Base-by-base conservation (phyloP, 805 yeast species). In the Candida sonorensis region DNA sequence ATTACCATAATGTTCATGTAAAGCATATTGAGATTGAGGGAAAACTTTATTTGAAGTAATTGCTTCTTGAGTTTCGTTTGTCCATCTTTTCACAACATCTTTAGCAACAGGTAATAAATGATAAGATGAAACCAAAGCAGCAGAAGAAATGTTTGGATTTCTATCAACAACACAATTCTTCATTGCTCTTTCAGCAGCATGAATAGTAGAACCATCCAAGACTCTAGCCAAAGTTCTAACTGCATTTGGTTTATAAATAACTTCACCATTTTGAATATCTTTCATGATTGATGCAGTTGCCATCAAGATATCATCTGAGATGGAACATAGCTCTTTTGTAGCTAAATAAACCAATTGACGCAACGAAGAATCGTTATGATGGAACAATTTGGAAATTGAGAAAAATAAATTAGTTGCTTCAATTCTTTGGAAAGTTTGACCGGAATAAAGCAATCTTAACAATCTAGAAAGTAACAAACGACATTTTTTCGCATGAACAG, bases 221-320 rank as follows among this genome's bases (percentile, higher is more conserved):
- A 92, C 95, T 44, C 94, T 75, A 14, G 88, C 77, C 50, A 92
- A 70, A 0, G 97, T 82, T 58, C 98, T 77, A 42, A 92, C 81
- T 16, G 98, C 97, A 55, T 92, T 82, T 35, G 98, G 96, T 53
- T 87, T 86, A 61, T 81, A 87, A 40, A 86, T 66, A 42, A 75
- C 66, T 38, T 85, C 94, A 36, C 90, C 90, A 44, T 78, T 80
- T 62, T 94, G 97, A 34, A 92, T 85, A 62, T 92, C 98, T 62
- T 88, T 88, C 97, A 92, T 92, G 53, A 92, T 88, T 17, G 95
- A 87, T 3, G 96, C 85, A 17, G 98, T 92, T 17, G 90, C 97
- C 97, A 92, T 92, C 59, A 92, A 72, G 36, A 87, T 86, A 59
- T 92, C 97, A 46, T 85, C 84, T 14, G 96, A 85, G 41, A 81